Conservation (phyloP, 148 eudicot genomes). For the Camellia granthamiana region DNA sequence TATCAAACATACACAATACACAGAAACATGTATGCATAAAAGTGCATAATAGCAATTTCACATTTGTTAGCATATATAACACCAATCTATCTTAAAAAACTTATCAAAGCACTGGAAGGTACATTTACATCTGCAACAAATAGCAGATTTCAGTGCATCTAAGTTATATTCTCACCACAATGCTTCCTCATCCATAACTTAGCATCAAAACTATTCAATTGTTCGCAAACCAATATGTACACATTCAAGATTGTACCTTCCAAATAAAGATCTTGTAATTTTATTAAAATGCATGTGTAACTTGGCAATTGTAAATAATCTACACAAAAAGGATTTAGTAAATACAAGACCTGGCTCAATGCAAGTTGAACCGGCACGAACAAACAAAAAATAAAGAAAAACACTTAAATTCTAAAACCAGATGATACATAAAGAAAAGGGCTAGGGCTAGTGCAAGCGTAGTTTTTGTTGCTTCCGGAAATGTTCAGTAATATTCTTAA, state of each 20-base stretch:
- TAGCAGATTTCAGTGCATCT: neutral
- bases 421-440: neutral
- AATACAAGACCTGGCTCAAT: no score
- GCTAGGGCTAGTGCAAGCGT: neutral
- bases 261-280: no score
- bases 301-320: no score
- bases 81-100: neutral
- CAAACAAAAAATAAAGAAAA: neutral
- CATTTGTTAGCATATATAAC: no score
- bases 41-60: no score
- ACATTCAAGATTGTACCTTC: no score
- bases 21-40: no score
- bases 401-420: neutral
- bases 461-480: neutral
- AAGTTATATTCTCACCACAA: slow-evolving; percentile 26
- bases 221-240: no score
- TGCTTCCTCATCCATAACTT: neutral
- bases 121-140: neutral
- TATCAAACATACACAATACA: no score
- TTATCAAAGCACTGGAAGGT: neutral
- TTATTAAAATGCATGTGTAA: no score
- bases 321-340: no score
- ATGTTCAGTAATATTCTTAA: neutral
- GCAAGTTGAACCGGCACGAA: neutral
- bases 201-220: no score